Evolutionary conservation across 345 rosid genomes (phyloP).

Genomic region (Gossypium stocksii): DNA sequence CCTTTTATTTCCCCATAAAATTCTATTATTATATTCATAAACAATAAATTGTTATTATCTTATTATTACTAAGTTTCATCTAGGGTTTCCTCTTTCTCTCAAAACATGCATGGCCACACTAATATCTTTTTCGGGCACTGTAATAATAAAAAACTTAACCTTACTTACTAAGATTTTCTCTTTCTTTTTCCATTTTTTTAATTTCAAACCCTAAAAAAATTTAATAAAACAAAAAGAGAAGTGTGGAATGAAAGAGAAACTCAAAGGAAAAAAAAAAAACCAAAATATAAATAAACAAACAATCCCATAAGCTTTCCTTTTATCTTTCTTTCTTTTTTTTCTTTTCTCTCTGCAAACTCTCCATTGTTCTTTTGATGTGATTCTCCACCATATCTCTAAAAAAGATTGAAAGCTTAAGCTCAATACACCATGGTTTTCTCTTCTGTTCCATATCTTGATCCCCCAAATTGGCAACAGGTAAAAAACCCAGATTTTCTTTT

Average conservation of each 20-base stretch:
- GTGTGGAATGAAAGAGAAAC: constrained; percentile 17
- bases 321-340: constrained; percentile 25
- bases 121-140: constrained; percentile 18
- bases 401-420: constrained; percentile 29
- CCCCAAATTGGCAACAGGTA: constrained; percentile 65
- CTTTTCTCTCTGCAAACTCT: constrained; percentile 20
- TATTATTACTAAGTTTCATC: constrained; percentile 10
- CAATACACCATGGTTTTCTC: constrained; percentile 50
- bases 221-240: constrained; percentile 35
- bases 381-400: constrained; percentile 45
- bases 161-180: no score
- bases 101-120: constrained; percentile 33
- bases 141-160: constrained; percentile 8
- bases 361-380: constrained; percentile 32
- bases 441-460: constrained; percentile 60
- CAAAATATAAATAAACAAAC: constrained; percentile 31
- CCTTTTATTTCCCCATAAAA: constrained; percentile 11
- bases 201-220: constrained; percentile 24
- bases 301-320: constrained; percentile 22
- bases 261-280: constrained; percentile 24
- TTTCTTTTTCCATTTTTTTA: no score
- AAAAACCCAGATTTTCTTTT: constrained; percentile 1
- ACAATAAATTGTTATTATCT: not conserved
- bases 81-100: constrained; percentile 18
- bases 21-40: not conserved